Percentiles rank a stretch among this genome's conserved stretches.
These are phyloP conservation scores for Pichia sp. DNA, from an alignment of 1,139 yeast species.

Conservation along the genomic window DNA sequence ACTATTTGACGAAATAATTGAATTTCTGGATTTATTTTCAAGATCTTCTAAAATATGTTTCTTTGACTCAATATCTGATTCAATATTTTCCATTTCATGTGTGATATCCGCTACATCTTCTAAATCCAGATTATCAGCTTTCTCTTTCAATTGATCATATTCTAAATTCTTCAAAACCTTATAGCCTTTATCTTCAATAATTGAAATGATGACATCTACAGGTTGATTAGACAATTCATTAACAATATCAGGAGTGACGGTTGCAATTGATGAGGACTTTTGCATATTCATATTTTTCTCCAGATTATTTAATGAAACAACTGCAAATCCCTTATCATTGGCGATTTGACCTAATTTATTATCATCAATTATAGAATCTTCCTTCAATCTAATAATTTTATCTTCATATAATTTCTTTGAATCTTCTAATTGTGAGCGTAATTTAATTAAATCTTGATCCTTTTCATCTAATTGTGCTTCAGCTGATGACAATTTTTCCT, in stretches of 20 bases:
- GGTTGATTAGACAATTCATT: constrained; percentile 14
- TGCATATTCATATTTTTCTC: constrained; percentile 9
- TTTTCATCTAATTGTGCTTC: constrained; percentile 3
- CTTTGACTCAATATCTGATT: constrained; percentile 13
- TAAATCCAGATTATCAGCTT: constrained; percentile 10
- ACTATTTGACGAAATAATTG: constrained; percentile 7
- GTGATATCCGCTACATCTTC: constrained; percentile 11
- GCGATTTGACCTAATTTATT: background rate
- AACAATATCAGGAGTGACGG: constrained; percentile 13
- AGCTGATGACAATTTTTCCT: background rate
- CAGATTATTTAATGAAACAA: background rate
- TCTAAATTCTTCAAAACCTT: constrained; percentile 21
- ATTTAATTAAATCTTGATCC: background rate
- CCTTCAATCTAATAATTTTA: background rate
- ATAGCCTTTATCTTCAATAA: constrained; percentile 20
- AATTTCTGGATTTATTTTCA: constrained; percentile 7
- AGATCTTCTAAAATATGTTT: constrained; percentile 9
- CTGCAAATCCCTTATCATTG: background rate
- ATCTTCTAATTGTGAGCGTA: background rate
- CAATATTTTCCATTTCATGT: constrained; percentile 12
- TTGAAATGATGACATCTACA: constrained; percentile 17
- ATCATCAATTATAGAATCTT: background rate
- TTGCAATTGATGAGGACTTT: constrained; percentile 14
- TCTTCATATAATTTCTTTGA: background rate
- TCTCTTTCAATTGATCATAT: constrained; percentile 15